Base-by-base conservation (phyloP, 805 yeast species). In the Phaffomyces thermotolerans region DNA sequence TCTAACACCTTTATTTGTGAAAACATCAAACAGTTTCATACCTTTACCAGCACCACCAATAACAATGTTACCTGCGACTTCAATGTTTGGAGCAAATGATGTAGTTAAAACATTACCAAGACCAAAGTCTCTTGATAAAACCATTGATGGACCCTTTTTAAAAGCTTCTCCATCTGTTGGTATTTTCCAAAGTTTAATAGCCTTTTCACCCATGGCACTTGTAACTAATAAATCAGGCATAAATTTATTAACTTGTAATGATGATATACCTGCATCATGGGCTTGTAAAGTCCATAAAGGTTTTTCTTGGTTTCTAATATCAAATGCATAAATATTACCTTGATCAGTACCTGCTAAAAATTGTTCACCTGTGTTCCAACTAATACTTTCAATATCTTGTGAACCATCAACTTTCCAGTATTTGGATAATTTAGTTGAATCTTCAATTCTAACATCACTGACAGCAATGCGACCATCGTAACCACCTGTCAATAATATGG, bases 271-370 rank as follows among this genome's bases (percentile, higher is more conserved):
- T 3, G 95, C 77, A 66, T 93, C 98, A 62, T 93, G 99, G 3
- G 98, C 98, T 64, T 93, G 96, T 53, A 93, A 71, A 3, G 95
- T 87, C 99, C 99, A 93, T 29, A 91, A 56, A 17, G 97, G 90
- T 45, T 71, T 67, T 37, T 72, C 73, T 33, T 71, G 76, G 40
- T 67, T 68, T 62, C 96, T 78, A 37, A 87, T 83, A 63, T 91
- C 99, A 56, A 84, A 91, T 49, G 91, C 83, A 68, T 87, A 87
- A 23, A 93, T 78, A 56, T 80, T 80, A 61, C 99, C 99, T 50
- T 76, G 73, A 63, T 93, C 99, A 24, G 96, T 88, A 58, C 96
- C 95, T 34, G 89, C 93, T 57, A 81, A 78, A 62, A 91, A 84
- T 25, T 69, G 60, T 44, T 68, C 65, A 25, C 74, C 76, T 29